Conservation (phyloP, 768 basidiomycete genomes). For the Pleurotus eryngii region DNA sequence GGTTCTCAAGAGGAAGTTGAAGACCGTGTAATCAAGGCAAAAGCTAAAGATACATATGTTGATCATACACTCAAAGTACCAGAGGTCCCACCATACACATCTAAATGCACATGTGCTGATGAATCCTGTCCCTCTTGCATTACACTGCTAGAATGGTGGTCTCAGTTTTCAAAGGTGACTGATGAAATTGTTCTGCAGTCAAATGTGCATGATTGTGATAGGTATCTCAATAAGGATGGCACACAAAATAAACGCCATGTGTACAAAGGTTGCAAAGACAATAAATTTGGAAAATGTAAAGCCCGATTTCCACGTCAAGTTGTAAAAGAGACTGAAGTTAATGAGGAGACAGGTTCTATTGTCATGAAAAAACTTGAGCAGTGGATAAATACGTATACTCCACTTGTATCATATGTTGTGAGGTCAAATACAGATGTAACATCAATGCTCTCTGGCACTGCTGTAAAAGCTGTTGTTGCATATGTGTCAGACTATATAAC, state of each 20-base stretch:
- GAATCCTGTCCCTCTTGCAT: conserved; percentile 19
- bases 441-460: not conserved
- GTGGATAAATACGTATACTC: conserved; percentile 25
- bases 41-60: conserved; percentile 8
- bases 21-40: not conserved
- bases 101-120: conserved; percentile 8
- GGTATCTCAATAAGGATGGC: conserved; percentile 13
- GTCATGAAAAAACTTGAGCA: conserved; percentile 25
- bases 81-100: conserved; percentile 14
- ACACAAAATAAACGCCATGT: conserved; percentile 8
- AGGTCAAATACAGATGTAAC: conserved; percentile 16
- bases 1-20: conserved; percentile 17
- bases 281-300: conserved; percentile 14
- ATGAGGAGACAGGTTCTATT: conserved; percentile 22
- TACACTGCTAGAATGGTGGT: conserved; percentile 11
- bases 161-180: conserved; percentile 13
- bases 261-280: not conserved
- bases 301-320: conserved; percentile 23
- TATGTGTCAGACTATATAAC: conserved; percentile 32
- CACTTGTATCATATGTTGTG: conserved; percentile 19
- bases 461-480: conserved; percentile 28
- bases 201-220: conserved; percentile 25
- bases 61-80: conserved; percentile 23
- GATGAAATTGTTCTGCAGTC: conserved; percentile 25
- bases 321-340: conserved; percentile 11